Evolutionary conservation across 305 asterid genomes (phyloP).

Genomic region (Fraxinus ornus): DNA sequence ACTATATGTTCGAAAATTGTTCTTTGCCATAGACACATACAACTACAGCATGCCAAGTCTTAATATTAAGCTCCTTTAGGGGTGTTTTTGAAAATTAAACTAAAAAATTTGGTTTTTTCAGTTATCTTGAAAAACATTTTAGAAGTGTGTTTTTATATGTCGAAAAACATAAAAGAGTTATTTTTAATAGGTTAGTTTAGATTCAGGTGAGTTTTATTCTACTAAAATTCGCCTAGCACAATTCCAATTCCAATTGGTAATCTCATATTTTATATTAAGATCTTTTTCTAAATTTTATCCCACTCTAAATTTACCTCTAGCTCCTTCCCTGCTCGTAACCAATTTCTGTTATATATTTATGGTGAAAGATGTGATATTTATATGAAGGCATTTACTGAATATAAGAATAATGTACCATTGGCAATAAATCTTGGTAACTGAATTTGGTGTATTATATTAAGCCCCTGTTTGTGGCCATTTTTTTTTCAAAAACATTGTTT

Average conservation of each 20-base stretch:
- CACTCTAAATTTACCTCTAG: not conserved
- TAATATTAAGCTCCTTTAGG: not conserved
- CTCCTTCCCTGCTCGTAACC: not conserved
- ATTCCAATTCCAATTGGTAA: not conserved
- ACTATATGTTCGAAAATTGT: no score
- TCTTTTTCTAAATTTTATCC: not conserved
- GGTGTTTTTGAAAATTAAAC: not conserved
- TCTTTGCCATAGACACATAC: not conserved
- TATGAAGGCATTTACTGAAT: not conserved
- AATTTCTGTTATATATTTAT: not conserved
- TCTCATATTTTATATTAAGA: not conserved
- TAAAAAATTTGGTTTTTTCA: not conserved
- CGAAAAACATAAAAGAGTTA: not conserved
- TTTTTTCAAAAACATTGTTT: no score
- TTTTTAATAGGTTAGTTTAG: not conserved
- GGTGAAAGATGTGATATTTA: not conserved
- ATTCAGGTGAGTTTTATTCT: not conserved
- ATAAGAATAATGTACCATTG: not conserved
- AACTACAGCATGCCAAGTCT: not conserved
- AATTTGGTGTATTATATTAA: not conserved
- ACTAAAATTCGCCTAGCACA: not conserved
- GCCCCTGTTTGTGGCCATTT: no score
- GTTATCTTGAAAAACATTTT: not conserved
- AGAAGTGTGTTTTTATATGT: not conserved
- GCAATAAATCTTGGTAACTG: slow-evolving; percentile 14